A percentile compares a stretch with the other conserved stretches of the same genome.
phyloP scores from a whole-genome alignment of 1,284 basidiomycete genomes.

The Cerrena zonata region DNA sequence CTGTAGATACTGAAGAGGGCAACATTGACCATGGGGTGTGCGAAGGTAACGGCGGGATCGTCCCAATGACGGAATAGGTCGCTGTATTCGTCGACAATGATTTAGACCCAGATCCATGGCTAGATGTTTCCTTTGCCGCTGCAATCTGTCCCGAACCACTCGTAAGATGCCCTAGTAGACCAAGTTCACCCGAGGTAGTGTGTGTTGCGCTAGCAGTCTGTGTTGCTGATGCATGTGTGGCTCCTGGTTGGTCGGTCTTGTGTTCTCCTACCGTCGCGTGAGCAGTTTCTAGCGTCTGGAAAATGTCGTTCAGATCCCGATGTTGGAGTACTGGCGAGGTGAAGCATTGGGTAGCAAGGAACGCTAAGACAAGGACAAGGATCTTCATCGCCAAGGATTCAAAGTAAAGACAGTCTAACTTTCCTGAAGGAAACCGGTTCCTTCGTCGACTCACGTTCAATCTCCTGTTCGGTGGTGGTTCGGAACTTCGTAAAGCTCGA shows the following conservation, averaged over 20 bases:
- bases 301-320: neutral
- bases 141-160: neutral
- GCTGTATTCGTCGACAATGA: neutral
- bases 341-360: neutral
- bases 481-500: too few relatives aligned
- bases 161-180: neutral
- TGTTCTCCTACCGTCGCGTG: neutral
- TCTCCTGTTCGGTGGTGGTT: too few relatives aligned
- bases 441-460: too few relatives aligned
- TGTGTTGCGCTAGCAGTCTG: neutral
- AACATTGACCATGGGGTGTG: constrained; percentile 1
- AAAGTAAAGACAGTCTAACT: neutral
- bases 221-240: neutral
- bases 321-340: neutral
- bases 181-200: neutral
- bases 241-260: neutral
- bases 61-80: constrained; percentile 9
- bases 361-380: neutral
- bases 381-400: neutral
- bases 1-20: neutral
- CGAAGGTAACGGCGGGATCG: constrained; percentile 8
- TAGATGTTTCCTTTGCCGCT: neutral
- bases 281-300: neutral
- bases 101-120: neutral
- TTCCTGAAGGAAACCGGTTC: neutral